phyloP scores from a whole-genome alignment of 805 yeast species.

The Hagleromyces aurorensis region DNA sequence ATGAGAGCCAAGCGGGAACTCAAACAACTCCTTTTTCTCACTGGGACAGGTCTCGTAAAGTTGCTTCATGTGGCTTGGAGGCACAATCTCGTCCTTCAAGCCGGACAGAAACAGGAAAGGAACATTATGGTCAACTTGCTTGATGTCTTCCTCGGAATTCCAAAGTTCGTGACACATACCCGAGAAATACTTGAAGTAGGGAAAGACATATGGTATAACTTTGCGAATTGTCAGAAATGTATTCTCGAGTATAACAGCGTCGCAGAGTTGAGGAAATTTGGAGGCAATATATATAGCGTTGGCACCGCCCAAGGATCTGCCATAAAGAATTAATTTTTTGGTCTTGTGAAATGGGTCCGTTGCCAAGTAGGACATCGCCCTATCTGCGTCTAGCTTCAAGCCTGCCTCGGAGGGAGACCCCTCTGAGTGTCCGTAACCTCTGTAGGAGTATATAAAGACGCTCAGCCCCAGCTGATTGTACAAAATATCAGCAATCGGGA shows the following conservation, averaged over 20 bases:
- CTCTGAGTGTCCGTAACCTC: slow-evolving; percentile 83
- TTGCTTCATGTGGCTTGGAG: slow-evolving; percentile 70
- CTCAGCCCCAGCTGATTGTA: slow-evolving; percentile 58
- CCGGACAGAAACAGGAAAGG: slow-evolving; percentile 73
- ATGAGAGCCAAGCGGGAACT: slow-evolving; percentile 58
- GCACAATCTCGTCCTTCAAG: slow-evolving; percentile 78
- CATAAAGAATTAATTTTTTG: slow-evolving; percentile 57
- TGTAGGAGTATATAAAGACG: slow-evolving; percentile 76
- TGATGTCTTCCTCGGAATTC: slow-evolving; percentile 64
- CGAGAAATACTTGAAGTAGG: slow-evolving; percentile 49
- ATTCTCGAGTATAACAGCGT: slow-evolving; percentile 74
- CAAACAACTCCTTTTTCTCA: slow-evolving; percentile 42
- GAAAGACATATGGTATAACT: slow-evolving; percentile 67
- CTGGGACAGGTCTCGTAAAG: slow-evolving; percentile 48
- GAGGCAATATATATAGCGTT: slow-evolving; percentile 79
- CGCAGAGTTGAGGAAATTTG: slow-evolving; percentile 40
- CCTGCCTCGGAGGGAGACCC: slow-evolving; percentile 76
- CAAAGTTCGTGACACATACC: slow-evolving; percentile 69
- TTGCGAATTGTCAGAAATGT: slow-evolving; percentile 73
- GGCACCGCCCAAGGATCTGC: slow-evolving; percentile 93
- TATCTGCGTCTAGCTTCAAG: slow-evolving; percentile 71
- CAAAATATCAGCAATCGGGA: slow-evolving; percentile 71
- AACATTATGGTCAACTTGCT: slow-evolving; percentile 40
- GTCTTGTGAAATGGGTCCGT: slow-evolving; percentile 45
- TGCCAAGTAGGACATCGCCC: slow-evolving; percentile 52